These are phyloP conservation scores for Hericium rajendrae DNA, from an alignment of 768 basidiomycete genomes.

Conservation along the genomic window DNA sequence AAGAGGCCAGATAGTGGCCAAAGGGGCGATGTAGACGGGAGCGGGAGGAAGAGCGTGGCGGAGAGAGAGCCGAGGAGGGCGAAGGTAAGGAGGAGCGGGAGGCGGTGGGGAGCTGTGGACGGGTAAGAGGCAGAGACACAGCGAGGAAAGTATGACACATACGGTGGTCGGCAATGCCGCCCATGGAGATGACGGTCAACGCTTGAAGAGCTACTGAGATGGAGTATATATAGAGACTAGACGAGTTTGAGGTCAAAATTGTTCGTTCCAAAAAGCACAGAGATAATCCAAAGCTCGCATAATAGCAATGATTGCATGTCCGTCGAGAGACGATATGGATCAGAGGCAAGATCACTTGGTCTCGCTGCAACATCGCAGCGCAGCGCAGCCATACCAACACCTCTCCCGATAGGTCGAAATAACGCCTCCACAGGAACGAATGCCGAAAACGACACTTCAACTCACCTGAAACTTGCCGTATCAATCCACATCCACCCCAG, in stretches of 20 bases:
- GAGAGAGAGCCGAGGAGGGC: slow-evolving; percentile 63
- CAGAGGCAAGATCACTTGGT: too few relatives aligned
- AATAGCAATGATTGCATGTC: too few relatives aligned
- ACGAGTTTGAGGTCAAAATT: slow-evolving; percentile 1
- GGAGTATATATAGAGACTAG: slow-evolving; percentile 81
- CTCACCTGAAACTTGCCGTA: slow-evolving; percentile 84
- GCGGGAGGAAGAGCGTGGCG: slow-evolving; percentile 59
- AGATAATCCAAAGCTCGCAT: too few relatives aligned
- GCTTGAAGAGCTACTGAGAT: slow-evolving; percentile 85
- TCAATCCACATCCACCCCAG: slow-evolving; percentile 84
- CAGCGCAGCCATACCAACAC: too few relatives aligned
- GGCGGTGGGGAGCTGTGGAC: slow-evolving; percentile 54
- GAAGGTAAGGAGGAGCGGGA: slow-evolving; percentile 66
- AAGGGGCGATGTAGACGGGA: slow-evolving; percentile 60
- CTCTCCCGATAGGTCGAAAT: neutral
- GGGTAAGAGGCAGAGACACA: neutral
- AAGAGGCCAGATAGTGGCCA: slow-evolving; percentile 66
- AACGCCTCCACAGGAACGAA: too few relatives aligned
- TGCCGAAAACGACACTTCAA: neutral
- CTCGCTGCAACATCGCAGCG: too few relatives aligned
- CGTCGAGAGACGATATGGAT: too few relatives aligned
- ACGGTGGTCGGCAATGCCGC: slow-evolving; percentile 87
- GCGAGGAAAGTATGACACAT: neutral
- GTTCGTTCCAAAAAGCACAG: too few relatives aligned
- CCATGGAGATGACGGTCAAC: slow-evolving; percentile 91